Percentiles rank a stretch among this genome's conserved stretches.
phyloP scores from a whole-genome alignment of 306 rosid species.

The Echinosophora koreensis region DNA sequence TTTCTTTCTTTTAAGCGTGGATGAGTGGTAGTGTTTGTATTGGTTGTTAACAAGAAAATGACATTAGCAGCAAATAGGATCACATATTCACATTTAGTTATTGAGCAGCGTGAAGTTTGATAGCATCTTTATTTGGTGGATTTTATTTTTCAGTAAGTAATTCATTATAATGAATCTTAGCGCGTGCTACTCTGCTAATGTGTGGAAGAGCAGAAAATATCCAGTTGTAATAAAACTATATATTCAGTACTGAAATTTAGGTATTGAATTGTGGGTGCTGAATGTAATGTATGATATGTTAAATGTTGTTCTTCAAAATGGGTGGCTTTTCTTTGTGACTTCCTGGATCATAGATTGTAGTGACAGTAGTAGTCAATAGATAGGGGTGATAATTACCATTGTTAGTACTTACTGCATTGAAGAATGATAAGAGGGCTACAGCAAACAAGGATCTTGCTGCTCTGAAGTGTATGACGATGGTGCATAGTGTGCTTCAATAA shows the following conservation, averaged over 20 bases:
- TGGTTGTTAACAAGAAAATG: constrained; percentile 6
- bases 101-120: constrained; percentile 34
- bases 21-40: constrained; percentile 11
- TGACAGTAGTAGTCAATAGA: constrained; percentile 19
- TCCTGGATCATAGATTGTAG: constrained; percentile 1
- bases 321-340: constrained; percentile 14
- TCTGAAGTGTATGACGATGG: constrained; percentile 1
- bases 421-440: constrained; percentile 29
- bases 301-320: constrained; percentile 16
- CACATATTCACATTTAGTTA: constrained; percentile 28
- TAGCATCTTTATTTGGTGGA: constrained; percentile 5
- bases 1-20: constrained; percentile 14
- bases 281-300: constrained; percentile 37
- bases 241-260: background rate
- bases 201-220: constrained; percentile 16
- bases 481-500: constrained; percentile 9
- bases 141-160: background rate
- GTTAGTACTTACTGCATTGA: constrained; percentile 7
- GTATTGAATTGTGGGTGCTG: constrained; percentile 33
- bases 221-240: constrained; percentile 1
- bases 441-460: constrained; percentile 25
- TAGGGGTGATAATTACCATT: constrained; percentile 12
- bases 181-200: background rate
- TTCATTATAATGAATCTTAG: constrained; percentile 7
- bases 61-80: constrained; percentile 9